phyloP scores from a whole-genome alignment of 345 rosid genomes.

The Syzygium jambos region DNA sequence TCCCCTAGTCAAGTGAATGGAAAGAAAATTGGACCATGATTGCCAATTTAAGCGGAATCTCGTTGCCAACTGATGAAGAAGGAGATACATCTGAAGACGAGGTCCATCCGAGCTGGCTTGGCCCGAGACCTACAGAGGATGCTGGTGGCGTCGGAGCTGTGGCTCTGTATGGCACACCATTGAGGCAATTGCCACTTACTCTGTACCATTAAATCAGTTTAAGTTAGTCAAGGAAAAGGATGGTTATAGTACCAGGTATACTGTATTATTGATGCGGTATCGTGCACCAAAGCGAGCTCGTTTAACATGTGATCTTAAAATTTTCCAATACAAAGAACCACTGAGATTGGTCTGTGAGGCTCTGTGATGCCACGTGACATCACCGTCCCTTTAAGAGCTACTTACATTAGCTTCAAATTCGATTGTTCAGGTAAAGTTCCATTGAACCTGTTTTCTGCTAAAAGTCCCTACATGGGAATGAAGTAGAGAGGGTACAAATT shows the following conservation, averaged over 20 bases:
- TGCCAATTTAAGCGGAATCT: neutral
- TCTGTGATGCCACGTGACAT: neutral
- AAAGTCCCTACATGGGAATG: slow-evolving; percentile 2
- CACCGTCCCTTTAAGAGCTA: neutral
- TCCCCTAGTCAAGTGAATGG: neutral
- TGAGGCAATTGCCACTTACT: neutral
- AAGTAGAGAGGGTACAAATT: neutral
- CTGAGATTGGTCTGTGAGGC: neutral
- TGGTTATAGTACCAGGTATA: neutral
- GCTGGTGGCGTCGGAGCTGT: neutral
- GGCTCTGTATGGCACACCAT: neutral
- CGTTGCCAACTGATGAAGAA: neutral
- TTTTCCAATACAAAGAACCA: neutral
- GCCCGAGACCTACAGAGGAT: neutral
- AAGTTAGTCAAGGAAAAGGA: neutral
- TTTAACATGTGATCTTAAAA: neutral
- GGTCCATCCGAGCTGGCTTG: neutral
- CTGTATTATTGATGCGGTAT: neutral
- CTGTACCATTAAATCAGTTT: neutral
- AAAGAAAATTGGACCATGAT: neutral
- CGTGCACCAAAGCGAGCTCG: neutral
- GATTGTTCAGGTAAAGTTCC: slow-evolving; percentile 6
- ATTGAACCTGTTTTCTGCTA: slow-evolving; percentile 6
- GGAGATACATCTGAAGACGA: neutral
- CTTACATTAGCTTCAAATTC: neutral